Conservation (phyloP, 2,329 filamentous ascomycete genomes). For the Aureobasidium uvarum region DNA sequence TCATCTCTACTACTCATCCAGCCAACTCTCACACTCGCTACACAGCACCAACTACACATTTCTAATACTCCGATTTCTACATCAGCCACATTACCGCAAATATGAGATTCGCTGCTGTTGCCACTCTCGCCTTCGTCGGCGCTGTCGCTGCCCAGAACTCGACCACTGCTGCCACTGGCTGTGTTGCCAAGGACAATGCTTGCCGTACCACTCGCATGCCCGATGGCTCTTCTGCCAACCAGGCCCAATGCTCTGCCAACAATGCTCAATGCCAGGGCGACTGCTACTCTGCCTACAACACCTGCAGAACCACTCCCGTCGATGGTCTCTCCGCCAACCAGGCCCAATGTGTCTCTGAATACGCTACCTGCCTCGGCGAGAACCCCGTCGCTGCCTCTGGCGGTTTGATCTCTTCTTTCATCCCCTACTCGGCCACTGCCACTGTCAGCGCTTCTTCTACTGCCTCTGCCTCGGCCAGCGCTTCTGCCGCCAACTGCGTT, state of each 20-base stretch:
- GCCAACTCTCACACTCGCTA: constrained; percentile 17
- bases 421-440: background rate
- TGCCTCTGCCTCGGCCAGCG: constrained; percentile 7
- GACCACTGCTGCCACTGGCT: constrained; percentile 18
- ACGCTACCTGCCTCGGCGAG: constrained; percentile 19
- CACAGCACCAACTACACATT: constrained; percentile 4
- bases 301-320: background rate
- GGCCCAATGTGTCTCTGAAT: constrained; percentile 19
- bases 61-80: constrained; percentile 11
- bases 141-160: constrained; percentile 18
- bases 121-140: constrained; percentile 13
- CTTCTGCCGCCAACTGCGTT: constrained; percentile 6
- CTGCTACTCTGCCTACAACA: constrained; percentile 21
- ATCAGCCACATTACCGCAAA: constrained; percentile 10
- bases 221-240: constrained; percentile 11
- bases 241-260: constrained; percentile 16
- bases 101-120: constrained; percentile 13
- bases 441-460: background rate
- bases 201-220: background rate
- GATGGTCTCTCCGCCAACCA: constrained; percentile 25
- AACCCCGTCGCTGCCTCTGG: constrained; percentile 1
- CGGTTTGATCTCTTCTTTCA: background rate
- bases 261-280: constrained; percentile 9
- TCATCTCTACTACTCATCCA: background rate
- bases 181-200: constrained; percentile 8